A percentile compares a stretch with the other conserved stretches of the same genome.
Evolutionary conservation across 331 rosid genomes (phyloP).

Genomic region (Malus hybrid): DNA sequence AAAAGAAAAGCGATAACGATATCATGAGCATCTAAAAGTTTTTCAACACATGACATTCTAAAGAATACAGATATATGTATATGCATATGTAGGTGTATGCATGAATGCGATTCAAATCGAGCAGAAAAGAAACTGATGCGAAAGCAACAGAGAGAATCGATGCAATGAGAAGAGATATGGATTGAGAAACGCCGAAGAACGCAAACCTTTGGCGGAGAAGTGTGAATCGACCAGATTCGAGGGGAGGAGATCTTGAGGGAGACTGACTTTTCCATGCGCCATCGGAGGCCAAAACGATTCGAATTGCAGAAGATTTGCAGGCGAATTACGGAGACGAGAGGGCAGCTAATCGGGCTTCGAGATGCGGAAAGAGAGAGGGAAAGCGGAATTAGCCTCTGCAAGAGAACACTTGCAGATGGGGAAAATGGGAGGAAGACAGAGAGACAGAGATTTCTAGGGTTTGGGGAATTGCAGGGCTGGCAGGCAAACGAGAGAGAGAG

Average conservation of each 20-base stretch:
- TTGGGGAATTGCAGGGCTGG: background rate
- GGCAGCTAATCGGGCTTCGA: background rate
- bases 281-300: slow-evolving; percentile 21
- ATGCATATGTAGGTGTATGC: background rate
- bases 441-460: background rate
- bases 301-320: slow-evolving; percentile 19
- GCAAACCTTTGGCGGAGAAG: slow-evolving; percentile 32
- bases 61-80: background rate
- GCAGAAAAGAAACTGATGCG: background rate
- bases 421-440: background rate
- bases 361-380: slow-evolving; percentile 3
- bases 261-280: slow-evolving; percentile 48
- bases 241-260: slow-evolving; percentile 53
- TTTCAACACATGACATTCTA: background rate
- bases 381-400: background rate
- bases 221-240: slow-evolving; percentile 36
- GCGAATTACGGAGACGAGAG: slow-evolving; percentile 15
- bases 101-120: background rate
- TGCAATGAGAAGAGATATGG: background rate
- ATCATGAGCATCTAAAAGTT: background rate
- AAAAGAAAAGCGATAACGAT: background rate
- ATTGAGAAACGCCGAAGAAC: slow-evolving; percentile 15
- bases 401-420: slow-evolving; percentile 8
- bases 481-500: slow-evolving; percentile 1
- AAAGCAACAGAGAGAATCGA: background rate